A percentile compares a stretch with the other conserved stretches of the same genome.
Conservation (phyloP, 2,329 filamentous ascomycete genomes). For the Passalora sequoiae region DNA sequence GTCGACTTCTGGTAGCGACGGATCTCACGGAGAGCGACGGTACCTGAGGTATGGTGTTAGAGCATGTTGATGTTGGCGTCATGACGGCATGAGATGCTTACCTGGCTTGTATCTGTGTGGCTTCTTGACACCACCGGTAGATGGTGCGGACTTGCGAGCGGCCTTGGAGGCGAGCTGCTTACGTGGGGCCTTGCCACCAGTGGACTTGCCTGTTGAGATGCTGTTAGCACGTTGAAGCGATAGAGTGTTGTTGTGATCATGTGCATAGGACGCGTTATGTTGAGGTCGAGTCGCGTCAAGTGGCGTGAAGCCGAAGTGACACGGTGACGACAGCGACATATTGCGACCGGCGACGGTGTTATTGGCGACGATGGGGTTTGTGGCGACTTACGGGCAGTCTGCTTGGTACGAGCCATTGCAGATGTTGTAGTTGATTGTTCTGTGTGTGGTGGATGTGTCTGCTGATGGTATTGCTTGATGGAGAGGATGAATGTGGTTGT, state of each 20-base stretch:
- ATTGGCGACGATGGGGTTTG: constrained; percentile 20
- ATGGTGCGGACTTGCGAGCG: constrained; percentile 95
- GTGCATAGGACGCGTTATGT: constrained; percentile 18
- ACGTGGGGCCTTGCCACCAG: constrained; percentile 66
- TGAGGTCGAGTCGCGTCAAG: constrained; percentile 15
- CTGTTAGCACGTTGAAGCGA: constrained; percentile 31
- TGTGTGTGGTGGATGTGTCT: constrained; percentile 20
- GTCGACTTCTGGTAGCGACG: constrained; percentile 83
- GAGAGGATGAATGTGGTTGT: constrained; percentile 13
- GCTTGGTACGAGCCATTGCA: constrained; percentile 52
- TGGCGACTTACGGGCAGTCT: constrained; percentile 50
- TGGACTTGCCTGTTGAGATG: constrained; percentile 59
- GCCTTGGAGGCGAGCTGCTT: constrained; percentile 99
- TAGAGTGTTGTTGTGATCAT: constrained; percentile 15
- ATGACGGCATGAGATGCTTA: constrained; percentile 23
- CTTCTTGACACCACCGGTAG: constrained; percentile 69
- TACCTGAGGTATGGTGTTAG: constrained; percentile 50
- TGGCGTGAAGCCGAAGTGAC: constrained; percentile 21
- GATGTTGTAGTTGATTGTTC: constrained; percentile 32
- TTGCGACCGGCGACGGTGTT: constrained; percentile 25
- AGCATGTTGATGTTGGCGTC: constrained; percentile 14
- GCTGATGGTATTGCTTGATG: constrained; percentile 19
- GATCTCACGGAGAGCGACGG: constrained; percentile 85
- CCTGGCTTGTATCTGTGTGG: constrained; percentile 52
- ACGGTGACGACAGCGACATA: constrained; percentile 18